A percentile compares a stretch with the other conserved stretches of the same genome.
These are phyloP conservation scores for Talaromyces sp. DNA, from an alignment of 2,329 filamentous ascomycete genomes.

Conservation along the genomic window DNA sequence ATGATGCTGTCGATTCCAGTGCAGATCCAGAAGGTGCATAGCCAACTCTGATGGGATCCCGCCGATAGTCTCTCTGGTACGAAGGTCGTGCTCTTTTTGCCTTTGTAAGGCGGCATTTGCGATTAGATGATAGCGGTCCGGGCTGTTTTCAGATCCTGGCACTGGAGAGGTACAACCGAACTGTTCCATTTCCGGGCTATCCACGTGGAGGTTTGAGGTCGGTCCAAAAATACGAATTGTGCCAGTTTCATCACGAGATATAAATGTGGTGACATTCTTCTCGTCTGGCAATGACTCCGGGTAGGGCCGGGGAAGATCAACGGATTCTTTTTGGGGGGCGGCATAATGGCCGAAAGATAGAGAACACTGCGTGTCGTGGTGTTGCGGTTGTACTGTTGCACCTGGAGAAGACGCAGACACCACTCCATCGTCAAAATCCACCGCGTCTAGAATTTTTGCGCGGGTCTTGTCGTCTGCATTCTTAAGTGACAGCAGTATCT, in stretches of 20 bases:
- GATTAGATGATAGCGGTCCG: slow-evolving; percentile 17
- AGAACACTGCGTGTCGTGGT: neutral
- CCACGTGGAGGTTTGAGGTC: slow-evolving; percentile 9
- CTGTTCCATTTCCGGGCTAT: slow-evolving; percentile 12
- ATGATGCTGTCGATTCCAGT: slow-evolving; percentile 37
- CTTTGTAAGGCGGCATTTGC: slow-evolving; percentile 18
- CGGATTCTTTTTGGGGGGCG: neutral
- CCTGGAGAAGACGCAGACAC: neutral
- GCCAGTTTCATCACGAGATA: slow-evolving; percentile 3
- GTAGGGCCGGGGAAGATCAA: neutral
- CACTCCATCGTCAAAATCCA: neutral
- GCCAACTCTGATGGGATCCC: slow-evolving; percentile 24
- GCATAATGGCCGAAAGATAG: neutral
- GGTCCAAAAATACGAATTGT: slow-evolving; percentile 1
- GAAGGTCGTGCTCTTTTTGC: slow-evolving; percentile 16
- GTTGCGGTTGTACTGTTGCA: neutral
- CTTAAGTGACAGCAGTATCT: neutral
- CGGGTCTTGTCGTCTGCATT: slow-evolving; percentile 1
- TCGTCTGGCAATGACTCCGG: neutral
- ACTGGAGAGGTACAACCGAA: slow-evolving; percentile 6
- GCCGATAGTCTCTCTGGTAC: slow-evolving; percentile 12
- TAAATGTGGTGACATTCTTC: slow-evolving; percentile 1
- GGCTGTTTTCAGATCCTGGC: slow-evolving; percentile 5
- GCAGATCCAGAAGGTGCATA: slow-evolving; percentile 33
- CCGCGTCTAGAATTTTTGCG: neutral